These are phyloP conservation scores for Ogataea polymorpha DNA, from an alignment of 805 yeast genomes.

Conservation along the genomic window DNA sequence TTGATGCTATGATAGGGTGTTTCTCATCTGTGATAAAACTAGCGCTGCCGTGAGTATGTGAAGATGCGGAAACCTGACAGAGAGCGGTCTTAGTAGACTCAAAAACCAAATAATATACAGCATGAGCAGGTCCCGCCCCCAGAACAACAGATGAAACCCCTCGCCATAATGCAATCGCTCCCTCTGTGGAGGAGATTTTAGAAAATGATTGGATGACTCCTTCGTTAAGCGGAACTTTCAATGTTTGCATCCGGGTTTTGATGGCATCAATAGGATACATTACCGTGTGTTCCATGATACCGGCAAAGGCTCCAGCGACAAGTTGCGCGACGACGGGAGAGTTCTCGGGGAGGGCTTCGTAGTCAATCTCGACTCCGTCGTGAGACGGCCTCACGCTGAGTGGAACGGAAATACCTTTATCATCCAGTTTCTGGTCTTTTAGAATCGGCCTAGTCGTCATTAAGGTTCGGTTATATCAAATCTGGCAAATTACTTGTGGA, in stretches of 20 bases:
- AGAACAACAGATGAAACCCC: constrained; percentile 88
- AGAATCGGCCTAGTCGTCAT: constrained; percentile 5
- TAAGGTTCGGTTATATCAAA: neutral
- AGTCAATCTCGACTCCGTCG: constrained; percentile 58
- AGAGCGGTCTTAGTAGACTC: constrained; percentile 70
- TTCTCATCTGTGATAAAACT: constrained; percentile 55
- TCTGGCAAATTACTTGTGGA: neutral
- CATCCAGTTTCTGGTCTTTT: constrained; percentile 10
- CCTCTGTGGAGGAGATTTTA: constrained; percentile 80
- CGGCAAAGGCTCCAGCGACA: constrained; percentile 97
- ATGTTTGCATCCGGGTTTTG: constrained; percentile 89
- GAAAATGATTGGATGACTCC: constrained; percentile 67
- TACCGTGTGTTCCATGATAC: constrained; percentile 96
- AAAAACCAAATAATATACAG: constrained; percentile 91
- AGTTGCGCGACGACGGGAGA: constrained; percentile 82
- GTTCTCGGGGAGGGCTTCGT: constrained; percentile 86
- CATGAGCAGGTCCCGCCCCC: constrained; percentile 99
- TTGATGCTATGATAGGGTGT: constrained; percentile 79
- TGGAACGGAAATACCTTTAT: constrained; percentile 1
- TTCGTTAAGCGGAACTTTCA: constrained; percentile 26
- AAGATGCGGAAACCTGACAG: constrained; percentile 33
- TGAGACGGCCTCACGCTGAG: constrained; percentile 16
- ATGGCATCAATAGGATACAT: constrained; percentile 97
- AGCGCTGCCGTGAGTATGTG: constrained; percentile 22
- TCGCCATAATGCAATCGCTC: constrained; percentile 85